Evolutionary conservation across 164 flowering plant species (phyloP).

Genomic region (Houttuynia cordata): DNA sequence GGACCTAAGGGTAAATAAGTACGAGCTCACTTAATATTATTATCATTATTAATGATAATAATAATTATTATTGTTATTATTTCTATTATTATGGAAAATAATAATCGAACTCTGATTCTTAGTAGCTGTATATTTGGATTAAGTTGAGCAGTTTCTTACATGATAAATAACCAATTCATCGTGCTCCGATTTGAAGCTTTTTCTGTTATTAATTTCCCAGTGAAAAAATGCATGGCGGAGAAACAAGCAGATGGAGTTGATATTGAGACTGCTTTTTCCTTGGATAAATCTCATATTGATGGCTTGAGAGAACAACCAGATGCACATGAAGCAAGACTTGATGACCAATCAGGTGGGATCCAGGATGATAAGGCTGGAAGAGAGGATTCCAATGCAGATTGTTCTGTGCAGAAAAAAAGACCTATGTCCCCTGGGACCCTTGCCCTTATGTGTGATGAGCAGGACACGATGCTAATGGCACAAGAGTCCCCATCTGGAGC

Average conservation of each 20-base stretch:
- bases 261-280: not conserved
- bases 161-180: not conserved
- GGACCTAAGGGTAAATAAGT: too few species aligned
- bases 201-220: constrained; percentile 15
- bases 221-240: constrained; percentile 21
- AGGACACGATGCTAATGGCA: constrained; percentile 65
- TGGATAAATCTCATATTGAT: not conserved
- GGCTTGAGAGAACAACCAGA: constrained; percentile 21
- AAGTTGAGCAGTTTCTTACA: not conserved
- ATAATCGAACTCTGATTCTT: too few species aligned
- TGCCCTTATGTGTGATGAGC: constrained; percentile 93
- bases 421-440: constrained; percentile 93
- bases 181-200: not conserved
- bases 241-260: constrained; percentile 18
- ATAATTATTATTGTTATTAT: too few species aligned
- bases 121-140: too few species aligned
- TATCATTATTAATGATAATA: too few species aligned
- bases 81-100: too few species aligned
- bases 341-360: constrained; percentile 32
- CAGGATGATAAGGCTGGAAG: constrained; percentile 34
- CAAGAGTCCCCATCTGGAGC: constrained; percentile 47
- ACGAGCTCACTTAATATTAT: too few species aligned
- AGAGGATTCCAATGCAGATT: constrained; percentile 44
- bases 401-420: constrained; percentile 41
- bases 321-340: constrained; percentile 23